Evolutionary conservation across 192 early-diverging fungal genomes (phyloP).

Genomic region (Coemansia sp.): DNA sequence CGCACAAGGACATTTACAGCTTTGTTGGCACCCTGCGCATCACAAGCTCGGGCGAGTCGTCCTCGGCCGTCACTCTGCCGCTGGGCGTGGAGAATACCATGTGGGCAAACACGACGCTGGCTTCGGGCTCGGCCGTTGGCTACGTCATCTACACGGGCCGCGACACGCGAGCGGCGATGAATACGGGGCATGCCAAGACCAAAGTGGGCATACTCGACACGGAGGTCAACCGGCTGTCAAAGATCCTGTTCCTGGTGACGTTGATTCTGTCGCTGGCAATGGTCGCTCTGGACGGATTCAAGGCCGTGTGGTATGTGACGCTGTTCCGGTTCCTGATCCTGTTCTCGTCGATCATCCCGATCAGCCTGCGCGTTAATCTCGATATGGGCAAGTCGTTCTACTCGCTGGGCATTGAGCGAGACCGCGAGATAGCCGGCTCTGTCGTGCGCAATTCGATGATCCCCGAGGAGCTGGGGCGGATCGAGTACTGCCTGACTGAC

Average conservation of each 20-base stretch:
- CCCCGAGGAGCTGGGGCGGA: conserved; percentile 93
- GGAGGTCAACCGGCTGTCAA: conserved; percentile 91
- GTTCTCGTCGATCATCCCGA: conserved; percentile 95
- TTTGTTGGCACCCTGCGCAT: conserved; percentile 79
- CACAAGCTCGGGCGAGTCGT: background rate
- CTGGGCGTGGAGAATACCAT: conserved; percentile 88
- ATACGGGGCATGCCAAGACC: conserved; percentile 88
- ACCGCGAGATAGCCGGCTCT: conserved; percentile 79
- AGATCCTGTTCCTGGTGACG: conserved; percentile 90
- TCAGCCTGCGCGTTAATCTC: conserved; percentile 91
- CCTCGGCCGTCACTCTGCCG: conserved; percentile 55
- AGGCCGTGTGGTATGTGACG: conserved; percentile 90
- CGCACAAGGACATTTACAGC: conserved; percentile 92
- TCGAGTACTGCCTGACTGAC: conserved; percentile 91
- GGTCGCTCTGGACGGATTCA: conserved; percentile 88
- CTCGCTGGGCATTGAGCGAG: conserved; percentile 84
- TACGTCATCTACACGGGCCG: conserved; percentile 90
- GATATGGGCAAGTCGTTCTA: conserved; percentile 98
- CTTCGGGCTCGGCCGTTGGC: conserved; percentile 85
- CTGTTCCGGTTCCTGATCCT: conserved; percentile 93
- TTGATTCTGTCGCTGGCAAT: conserved; percentile 79
- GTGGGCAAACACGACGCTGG: conserved; percentile 95
- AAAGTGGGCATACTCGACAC: conserved; percentile 89
- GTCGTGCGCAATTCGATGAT: conserved; percentile 93
- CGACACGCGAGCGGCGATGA: conserved; percentile 95